Evolutionary conservation across 768 basidiomycete species (phyloP).

Genomic region (Russula abietina): DNA sequence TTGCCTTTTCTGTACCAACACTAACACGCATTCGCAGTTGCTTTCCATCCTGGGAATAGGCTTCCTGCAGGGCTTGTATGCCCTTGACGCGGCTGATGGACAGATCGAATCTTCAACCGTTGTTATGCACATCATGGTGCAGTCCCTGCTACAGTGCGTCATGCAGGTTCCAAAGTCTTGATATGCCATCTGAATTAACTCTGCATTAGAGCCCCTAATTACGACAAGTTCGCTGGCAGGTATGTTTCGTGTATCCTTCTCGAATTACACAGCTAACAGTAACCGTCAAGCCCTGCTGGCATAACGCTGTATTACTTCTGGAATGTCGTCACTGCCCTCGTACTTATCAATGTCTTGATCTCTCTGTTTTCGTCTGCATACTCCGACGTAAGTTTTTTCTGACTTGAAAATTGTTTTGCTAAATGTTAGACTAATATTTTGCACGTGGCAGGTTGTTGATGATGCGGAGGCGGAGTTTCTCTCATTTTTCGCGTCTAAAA

Average conservation of each 20-base stretch:
- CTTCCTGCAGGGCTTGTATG: constrained; percentile 82
- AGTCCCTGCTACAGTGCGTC: constrained; percentile 73
- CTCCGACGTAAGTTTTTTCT: constrained; percentile 55
- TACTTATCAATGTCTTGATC: constrained; percentile 89
- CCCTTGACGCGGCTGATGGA: constrained; percentile 88
- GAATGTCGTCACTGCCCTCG: constrained; percentile 76
- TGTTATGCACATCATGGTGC: constrained; percentile 65
- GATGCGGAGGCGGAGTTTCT: constrained; percentile 89
- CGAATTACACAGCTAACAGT: not conserved
- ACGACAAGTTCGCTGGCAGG: constrained; percentile 20
- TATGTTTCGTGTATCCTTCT: not conserved
- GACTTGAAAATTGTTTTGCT: not conserved
- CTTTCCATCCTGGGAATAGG: constrained; percentile 78
- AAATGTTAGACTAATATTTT: not conserved
- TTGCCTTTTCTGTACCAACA: constrained; percentile 1
- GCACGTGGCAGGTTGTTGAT: constrained; percentile 54
- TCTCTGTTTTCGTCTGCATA: constrained; percentile 95
- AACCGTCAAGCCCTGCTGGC: constrained; percentile 42
- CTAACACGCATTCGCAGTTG: constrained; percentile 40
- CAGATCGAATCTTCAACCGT: constrained; percentile 26
- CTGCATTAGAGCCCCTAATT: constrained; percentile 7
- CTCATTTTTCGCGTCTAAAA: constrained; percentile 85
- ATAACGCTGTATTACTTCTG: constrained; percentile 78
- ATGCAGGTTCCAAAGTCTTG: not conserved
- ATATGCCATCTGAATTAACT: not conserved